phyloP scores from a whole-genome alignment of 2,329 filamentous ascomycete genomes.

The Talaromyces sp. region DNA sequence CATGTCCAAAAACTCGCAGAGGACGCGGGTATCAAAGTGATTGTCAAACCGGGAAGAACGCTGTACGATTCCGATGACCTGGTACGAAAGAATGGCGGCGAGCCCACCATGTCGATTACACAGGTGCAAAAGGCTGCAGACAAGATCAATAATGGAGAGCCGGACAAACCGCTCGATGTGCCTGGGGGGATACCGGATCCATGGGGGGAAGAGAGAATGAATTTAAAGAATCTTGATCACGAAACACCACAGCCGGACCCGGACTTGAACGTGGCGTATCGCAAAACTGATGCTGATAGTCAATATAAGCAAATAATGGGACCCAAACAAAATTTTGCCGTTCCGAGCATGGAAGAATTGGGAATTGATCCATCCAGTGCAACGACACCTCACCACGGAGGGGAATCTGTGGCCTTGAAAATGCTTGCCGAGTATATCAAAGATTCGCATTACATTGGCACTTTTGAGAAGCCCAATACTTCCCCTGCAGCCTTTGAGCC shows the following conservation, averaged over 20 bases:
- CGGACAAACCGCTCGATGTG: conserved; percentile 57
- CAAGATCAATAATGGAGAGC: conserved; percentile 52
- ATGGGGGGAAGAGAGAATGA: conserved; percentile 47
- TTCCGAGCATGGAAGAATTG: conserved; percentile 67
- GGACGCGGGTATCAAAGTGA: conserved; percentile 62
- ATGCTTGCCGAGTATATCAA: conserved; percentile 55
- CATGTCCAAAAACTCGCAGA: conserved; percentile 55
- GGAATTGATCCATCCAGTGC: conserved; percentile 54
- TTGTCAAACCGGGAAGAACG: conserved; percentile 61
- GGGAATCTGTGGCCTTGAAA: conserved; percentile 61
- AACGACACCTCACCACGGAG: conserved; percentile 63
- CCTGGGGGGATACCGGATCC: conserved; percentile 60
- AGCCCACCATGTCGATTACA: conserved; percentile 69
- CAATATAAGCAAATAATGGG: conserved; percentile 61
- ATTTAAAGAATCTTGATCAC: conserved; percentile 52
- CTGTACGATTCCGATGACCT: conserved; percentile 69
- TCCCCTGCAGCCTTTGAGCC: conserved; percentile 69
- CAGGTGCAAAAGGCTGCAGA: conserved; percentile 61
- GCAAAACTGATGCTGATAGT: conserved; percentile 48
- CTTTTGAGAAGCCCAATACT: conserved; percentile 71
- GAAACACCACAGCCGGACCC: conserved; percentile 46
- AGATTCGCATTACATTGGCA: conserved; percentile 63
- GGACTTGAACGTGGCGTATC: conserved; percentile 57
- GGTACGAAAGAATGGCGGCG: conserved; percentile 59
- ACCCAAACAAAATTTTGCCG: conserved; percentile 62